Base-by-base conservation (phyloP, 208 protist species). In the Vickermania spadyakhi region DNA sequence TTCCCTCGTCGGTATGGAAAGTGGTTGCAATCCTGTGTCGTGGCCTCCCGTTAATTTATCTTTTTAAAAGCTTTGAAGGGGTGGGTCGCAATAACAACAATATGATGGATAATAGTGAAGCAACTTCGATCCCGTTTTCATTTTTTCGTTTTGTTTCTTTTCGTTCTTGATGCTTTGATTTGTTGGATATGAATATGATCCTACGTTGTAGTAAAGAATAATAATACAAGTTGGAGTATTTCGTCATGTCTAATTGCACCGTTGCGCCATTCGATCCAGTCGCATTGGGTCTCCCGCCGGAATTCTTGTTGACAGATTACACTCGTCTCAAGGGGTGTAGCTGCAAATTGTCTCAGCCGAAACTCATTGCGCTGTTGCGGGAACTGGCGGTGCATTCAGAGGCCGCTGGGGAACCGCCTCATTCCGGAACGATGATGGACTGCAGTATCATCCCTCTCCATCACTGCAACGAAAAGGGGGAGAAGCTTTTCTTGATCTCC, bases 291-390 rank as follows among this genome's bases (percentile, higher is more conserved):
- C 74, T 96, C 7, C 75, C 84, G 1, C 57, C 62, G 2, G 86
- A 94, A 23, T 96, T 96, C 64, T 62, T 83, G 30, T 71, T 96
- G 18, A 96, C 89, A 14, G 79, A 94, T 68, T 95, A 90, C 80
- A 91, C 86, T 1, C 72, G 82, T 1, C 77, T 96, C 23, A 96
- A 94, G 60, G 90, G 89, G 11, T 95, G 90, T 71, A 96, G 95
- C 62, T 98, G 95, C 78, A 98, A 98, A 81, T 64, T 98, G 23
- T 93, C 95, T 13, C 91, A 97, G 70, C 66, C 84, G 13, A 93
- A 97, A 61, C 77, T 98, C 52, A 68, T 96, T 14, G 51, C 73
- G 1, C 75, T 96, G 21, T 81, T 98, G n/a, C 70, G 81, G 54
- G 79, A 56, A 26, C 83, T 96, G 5, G 75, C 68, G 11, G 81